Evolutionary conservation across 768 basidiomycete genomes (phyloP).

Genomic region (Lyophyllum shimeji): DNA sequence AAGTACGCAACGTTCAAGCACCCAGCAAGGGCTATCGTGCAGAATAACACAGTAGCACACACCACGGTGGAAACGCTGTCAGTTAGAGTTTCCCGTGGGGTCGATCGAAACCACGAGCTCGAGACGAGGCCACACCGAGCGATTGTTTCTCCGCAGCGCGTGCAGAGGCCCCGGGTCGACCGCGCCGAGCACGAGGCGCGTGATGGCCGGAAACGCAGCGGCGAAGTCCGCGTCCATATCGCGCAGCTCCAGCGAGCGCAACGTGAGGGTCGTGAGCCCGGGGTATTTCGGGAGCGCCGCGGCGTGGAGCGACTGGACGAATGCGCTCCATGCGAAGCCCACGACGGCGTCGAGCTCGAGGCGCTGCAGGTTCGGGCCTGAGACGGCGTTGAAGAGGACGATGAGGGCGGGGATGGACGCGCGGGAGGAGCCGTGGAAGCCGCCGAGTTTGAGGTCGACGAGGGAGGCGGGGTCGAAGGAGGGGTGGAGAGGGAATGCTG

Average conservation of each 20-base stretch:
- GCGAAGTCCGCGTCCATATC: background rate
- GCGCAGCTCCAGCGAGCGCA: constrained; percentile 4
- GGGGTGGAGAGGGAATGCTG: background rate
- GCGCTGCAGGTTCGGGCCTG: constrained; percentile 1
- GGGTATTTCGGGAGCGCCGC: constrained; percentile 1
- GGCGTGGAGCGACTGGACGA: constrained; percentile 3
- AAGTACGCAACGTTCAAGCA: too few species aligned
- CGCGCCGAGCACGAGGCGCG: background rate
- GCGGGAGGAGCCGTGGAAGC: background rate
- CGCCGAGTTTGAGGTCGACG: constrained; percentile 2
- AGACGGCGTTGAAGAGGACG: background rate
- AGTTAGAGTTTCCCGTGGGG: too few species aligned
- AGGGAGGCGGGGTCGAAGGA: constrained; percentile 5
- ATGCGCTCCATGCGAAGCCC: constrained; percentile 7
- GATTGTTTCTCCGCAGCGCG: background rate
- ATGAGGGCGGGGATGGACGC: background rate
- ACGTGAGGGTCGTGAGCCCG: constrained; percentile 1
- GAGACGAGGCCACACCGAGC: background rate
- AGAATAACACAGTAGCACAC: too few species aligned
- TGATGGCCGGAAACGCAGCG: background rate
- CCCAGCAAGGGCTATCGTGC: too few species aligned
- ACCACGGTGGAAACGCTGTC: too few species aligned
- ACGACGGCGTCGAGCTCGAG: constrained; percentile 4
- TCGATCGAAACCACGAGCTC: background rate
- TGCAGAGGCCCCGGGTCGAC: constrained; percentile 9